These are phyloP conservation scores for Trichosporon sp. DNA, from an alignment of 1,284 basidiomycete genomes.

Conservation along the genomic window DNA sequence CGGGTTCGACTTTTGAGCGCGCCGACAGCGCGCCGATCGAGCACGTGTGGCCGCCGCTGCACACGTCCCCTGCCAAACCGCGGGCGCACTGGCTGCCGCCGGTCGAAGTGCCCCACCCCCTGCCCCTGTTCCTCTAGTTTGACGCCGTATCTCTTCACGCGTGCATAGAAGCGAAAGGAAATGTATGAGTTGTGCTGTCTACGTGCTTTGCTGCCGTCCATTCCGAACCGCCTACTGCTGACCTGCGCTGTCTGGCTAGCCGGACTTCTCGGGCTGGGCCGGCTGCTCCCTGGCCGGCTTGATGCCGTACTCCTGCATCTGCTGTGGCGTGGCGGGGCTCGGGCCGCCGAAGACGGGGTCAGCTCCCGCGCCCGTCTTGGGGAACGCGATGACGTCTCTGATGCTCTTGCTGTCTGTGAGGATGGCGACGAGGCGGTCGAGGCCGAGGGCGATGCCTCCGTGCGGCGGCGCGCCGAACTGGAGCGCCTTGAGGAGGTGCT, in stretches of 20 bases:
- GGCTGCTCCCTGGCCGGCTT: background rate
- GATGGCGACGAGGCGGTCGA: slow-evolving; percentile 87
- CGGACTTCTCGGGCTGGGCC: background rate
- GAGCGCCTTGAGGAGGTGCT: slow-evolving; percentile 78
- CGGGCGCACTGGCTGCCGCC: background rate
- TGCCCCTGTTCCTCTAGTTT: background rate
- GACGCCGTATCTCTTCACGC: background rate
- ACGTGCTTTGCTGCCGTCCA: background rate
- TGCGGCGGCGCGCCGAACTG: slow-evolving; percentile 88
- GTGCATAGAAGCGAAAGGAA: background rate
- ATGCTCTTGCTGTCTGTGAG: slow-evolving; percentile 79
- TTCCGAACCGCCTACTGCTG: too few species aligned
- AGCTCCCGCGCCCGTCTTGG: slow-evolving; percentile 77
- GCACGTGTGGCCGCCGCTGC: background rate
- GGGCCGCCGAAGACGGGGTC: slow-evolving; percentile 88
- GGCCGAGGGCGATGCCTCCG: slow-evolving; percentile 89
- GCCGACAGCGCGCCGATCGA: background rate
- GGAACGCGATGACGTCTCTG: slow-evolving; percentile 93
- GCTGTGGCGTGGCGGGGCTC: slow-evolving; percentile 57
- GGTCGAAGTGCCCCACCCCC: background rate
- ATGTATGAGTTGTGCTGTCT: background rate
- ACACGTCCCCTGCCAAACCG: background rate
- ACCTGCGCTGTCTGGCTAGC: background rate
- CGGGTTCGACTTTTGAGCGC: slow-evolving; percentile 74
- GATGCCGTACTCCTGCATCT: slow-evolving; percentile 53